Evolutionary conservation across 1,139 yeast genomes (phyloP), one percentile per base, ranked within the genome.

Genomic region (Chernovozyma sophiae-reginae): DNA sequence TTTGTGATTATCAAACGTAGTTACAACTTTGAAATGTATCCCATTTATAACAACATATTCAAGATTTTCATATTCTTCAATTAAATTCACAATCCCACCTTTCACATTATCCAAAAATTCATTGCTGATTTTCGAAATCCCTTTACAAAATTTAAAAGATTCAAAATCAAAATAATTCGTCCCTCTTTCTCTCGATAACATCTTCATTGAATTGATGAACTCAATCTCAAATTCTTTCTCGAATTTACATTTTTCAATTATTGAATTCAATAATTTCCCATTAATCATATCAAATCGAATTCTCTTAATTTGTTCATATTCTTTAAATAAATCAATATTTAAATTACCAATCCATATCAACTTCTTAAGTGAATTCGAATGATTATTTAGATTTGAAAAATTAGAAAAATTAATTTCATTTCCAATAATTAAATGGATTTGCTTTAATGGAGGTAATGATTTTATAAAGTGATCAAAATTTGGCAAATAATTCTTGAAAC

Each of bases 261-360:
- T 25, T 4, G 34, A 36, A 20, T 14, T 24, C n/a, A 37, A 25
- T 16, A 30, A 24, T n/a, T 30, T 18, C 8, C 42, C 35, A 28
- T 22, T 23, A 3, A 26, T 11, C 31, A 39, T 28, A 20, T 39
- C 42, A 27, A 37, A 39, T 24, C 26, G 30, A n/a, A 27, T 4
- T 14, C 20, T n/a, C 11, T 26, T 33, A 23, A 27, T 8, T 12
- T 7, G 14, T 4, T 31, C 25, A 22, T 22, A 30, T 5, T 31
- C 12, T 4, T 22, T 22, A n/a, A 23, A 27, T 7, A 31, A 24
- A 2, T 25, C 14, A 15, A 6, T 13, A 15, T 29, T 16, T 12
- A 37, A 13, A 27, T 39, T 39, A 5, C 42, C 42, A n/a, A 37
- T 33, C 42, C 42, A 39, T n/a, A 25, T 37, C 10, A 39, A 16